Percentiles rank a stretch among this genome's conserved stretches.
Evolutionary conservation across 129 eudicot species (phyloP).

Genomic region (Scalesia atractyloides): DNA sequence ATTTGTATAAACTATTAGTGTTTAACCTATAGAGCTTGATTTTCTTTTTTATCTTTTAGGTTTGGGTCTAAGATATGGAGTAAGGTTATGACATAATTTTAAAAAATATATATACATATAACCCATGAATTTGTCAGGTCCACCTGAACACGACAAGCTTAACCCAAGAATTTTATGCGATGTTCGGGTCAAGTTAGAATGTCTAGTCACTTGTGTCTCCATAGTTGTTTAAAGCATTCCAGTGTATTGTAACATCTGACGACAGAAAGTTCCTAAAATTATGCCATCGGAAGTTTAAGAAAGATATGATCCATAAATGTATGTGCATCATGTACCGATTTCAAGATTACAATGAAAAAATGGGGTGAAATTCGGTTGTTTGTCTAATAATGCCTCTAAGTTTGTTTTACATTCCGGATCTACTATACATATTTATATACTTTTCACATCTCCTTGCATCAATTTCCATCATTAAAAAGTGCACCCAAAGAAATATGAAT

Average conservation of each 20-base stretch:
- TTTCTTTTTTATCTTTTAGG: too few relatives aligned
- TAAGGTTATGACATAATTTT: too few relatives aligned
- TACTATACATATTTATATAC: conserved; percentile 38
- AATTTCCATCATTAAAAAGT: conserved; percentile 16
- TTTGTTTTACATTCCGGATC: conserved; percentile 41
- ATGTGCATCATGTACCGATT: conserved; percentile 30
- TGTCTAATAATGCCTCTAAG: conserved; percentile 35
- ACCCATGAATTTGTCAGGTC: too few relatives aligned
- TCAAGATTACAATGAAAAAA: conserved; percentile 33
- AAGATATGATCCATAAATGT: conserved; percentile 29
- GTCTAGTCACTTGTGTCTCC: too few relatives aligned
- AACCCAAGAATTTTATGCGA: too few relatives aligned
- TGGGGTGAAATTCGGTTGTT: conserved; percentile 39
- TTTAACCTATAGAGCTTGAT: too few relatives aligned
- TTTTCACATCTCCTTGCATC: conserved; percentile 16
- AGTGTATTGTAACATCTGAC: not conserved
- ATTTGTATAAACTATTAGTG: too few relatives aligned
- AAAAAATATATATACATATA: too few relatives aligned
- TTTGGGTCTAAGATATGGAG: too few relatives aligned
- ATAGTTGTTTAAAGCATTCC: too few relatives aligned
- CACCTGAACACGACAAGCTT: too few relatives aligned
- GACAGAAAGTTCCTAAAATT: not conserved
- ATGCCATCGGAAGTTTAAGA: not conserved
- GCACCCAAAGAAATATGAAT: conserved; percentile 12
- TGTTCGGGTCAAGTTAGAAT: too few relatives aligned